A percentile compares a stretch with the other conserved stretches of the same genome.
Evolutionary conservation across 1,284 basidiomycete genomes (phyloP).

Genomic region (Trichosporon inkin): DNA sequence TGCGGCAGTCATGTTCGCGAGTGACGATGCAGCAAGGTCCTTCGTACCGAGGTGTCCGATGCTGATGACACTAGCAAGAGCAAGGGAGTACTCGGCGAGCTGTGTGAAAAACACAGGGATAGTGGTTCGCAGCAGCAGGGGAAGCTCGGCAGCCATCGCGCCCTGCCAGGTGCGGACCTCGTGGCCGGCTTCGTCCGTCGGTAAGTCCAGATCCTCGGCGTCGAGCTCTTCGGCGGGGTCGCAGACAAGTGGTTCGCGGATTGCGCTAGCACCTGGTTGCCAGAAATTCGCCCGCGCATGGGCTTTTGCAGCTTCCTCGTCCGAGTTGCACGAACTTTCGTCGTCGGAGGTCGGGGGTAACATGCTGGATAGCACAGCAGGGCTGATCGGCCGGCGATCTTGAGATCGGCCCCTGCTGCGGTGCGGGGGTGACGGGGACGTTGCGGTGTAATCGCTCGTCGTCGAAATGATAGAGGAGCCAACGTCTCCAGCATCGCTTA

Average conservation of each 20-base stretch:
- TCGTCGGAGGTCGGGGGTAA: conserved; percentile 9
- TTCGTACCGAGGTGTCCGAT: conserved; percentile 75
- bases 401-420: conserved; percentile 14
- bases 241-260: conserved; percentile 13
- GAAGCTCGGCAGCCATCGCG: conserved; percentile 33
- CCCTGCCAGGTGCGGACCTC: conserved; percentile 16
- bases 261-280: conserved; percentile 6
- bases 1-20: conserved; percentile 23
- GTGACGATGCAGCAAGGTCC: conserved; percentile 69
- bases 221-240: conserved; percentile 49
- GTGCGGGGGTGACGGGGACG: not conserved
- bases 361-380: conserved; percentile 14
- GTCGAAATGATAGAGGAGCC: conserved; percentile 9
- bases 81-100: conserved; percentile 50
- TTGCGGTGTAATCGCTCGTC: conserved; percentile 12
- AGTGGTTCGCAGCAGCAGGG: conserved; percentile 38
- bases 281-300: conserved; percentile 4
- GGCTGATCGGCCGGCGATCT: conserved; percentile 20
- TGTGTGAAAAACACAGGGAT: conserved; percentile 49
- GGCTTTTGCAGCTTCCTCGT: not conserved
- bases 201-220: conserved; percentile 45
- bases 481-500: conserved; percentile 2
- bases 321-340: conserved; percentile 11
- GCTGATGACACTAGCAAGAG: conserved; percentile 58
- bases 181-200: conserved; percentile 25